These are phyloP conservation scores for Pseudohalonectria lignicola DNA, from an alignment of 2,329 filamentous ascomycete genomes.

Conservation along the genomic window DNA sequence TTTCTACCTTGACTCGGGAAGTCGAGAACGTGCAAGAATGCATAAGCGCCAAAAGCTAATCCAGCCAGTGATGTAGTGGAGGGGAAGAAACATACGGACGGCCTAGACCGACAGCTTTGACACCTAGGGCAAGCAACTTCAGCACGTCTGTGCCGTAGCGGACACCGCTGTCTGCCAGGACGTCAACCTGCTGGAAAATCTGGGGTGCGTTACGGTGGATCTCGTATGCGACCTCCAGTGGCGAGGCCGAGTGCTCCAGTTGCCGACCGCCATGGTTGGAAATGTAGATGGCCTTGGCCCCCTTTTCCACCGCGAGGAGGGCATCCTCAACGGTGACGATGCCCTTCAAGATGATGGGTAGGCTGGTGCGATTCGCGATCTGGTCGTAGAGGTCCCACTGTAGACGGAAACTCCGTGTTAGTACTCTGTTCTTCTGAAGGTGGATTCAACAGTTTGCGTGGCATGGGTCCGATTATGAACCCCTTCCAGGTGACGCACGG, in stretches of 20 bases:
- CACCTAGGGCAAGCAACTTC: constrained; percentile 18
- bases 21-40: too few relatives aligned
- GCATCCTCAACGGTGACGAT: constrained; percentile 26
- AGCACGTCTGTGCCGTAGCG: constrained; percentile 25
- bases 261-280: constrained; percentile 31
- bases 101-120: not conserved
- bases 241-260: constrained; percentile 23
- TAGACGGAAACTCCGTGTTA: too few relatives aligned
- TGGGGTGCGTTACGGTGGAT: constrained; percentile 23
- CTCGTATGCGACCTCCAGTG: constrained; percentile 20
- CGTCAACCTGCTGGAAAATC: constrained; percentile 21
- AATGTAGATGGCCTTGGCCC: constrained; percentile 24
- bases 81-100: not conserved
- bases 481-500: not conserved
- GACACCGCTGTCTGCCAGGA: constrained; percentile 25
- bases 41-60: too few relatives aligned
- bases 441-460: too few relatives aligned
- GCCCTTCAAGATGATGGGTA: constrained; percentile 25
- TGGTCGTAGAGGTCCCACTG: constrained; percentile 14
- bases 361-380: constrained; percentile 18
- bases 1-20: too few relatives aligned
- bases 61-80: not conserved
- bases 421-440: not conserved
- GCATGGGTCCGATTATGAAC: not conserved
- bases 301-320: constrained; percentile 17